Conservation (phyloP, 805 yeast genomes). For the Candida dajiaensis region DNA sequence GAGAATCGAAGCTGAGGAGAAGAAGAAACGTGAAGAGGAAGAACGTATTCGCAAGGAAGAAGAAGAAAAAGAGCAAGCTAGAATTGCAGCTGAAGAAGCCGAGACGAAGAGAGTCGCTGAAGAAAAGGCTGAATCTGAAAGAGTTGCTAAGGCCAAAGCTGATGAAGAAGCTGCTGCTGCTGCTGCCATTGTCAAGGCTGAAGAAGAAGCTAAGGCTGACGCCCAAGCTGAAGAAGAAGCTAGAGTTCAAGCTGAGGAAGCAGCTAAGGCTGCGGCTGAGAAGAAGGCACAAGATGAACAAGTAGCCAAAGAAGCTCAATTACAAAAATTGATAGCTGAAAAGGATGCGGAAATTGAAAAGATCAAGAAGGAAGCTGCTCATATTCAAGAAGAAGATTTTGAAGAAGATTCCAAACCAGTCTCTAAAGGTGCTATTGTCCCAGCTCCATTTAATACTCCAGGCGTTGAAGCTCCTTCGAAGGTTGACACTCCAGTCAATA, state of each 20-base stretch:
- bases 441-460: constrained; percentile 6
- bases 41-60: constrained; percentile 5
- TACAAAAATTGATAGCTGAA: not conserved
- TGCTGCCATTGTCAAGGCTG: not conserved
- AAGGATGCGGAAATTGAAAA: not conserved
- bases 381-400: not conserved
- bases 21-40: constrained; percentile 11
- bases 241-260: constrained; percentile 5
- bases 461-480: constrained; percentile 10
- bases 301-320: constrained; percentile 7
- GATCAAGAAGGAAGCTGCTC: constrained; percentile 1
- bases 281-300: constrained; percentile 3
- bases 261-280: constrained; percentile 2
- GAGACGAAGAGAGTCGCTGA: constrained; percentile 6
- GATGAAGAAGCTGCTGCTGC: not conserved
- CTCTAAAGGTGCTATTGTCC: not conserved
- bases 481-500: constrained; percentile 8
- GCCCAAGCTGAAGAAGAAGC: not conserved
- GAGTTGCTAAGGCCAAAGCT: constrained; percentile 3
- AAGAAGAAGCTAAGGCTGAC: not conserved
- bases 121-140: not conserved
- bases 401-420: not conserved
- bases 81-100: constrained; percentile 48
- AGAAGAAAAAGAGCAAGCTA: constrained; percentile 67
- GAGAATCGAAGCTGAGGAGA: constrained; percentile 12